A percentile compares a stretch with the other conserved stretches of the same genome.
These are phyloP conservation scores for Exserohilum turcica DNA, from an alignment of 2,329 filamentous ascomycete species.

Conservation along the genomic window DNA sequence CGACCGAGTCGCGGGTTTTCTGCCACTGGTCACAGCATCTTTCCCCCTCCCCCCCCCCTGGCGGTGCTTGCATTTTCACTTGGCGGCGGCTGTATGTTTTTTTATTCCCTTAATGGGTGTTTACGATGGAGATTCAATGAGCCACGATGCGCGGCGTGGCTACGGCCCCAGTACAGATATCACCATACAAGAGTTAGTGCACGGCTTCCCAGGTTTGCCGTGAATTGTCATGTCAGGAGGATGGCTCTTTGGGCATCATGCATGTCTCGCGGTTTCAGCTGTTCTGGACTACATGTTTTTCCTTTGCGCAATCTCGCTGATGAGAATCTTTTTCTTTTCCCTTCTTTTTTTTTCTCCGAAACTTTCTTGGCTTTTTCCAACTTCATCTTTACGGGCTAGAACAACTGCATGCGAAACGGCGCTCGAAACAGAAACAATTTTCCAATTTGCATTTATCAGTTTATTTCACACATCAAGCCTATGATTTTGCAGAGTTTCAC, in stretches of 20 bases:
- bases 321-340: neutral
- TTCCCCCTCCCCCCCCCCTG: slow-evolving; percentile 29
- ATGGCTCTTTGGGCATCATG: slow-evolving; percentile 10
- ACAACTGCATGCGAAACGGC: slow-evolving; percentile 35
- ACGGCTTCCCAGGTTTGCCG: slow-evolving; percentile 7
- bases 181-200: slow-evolving; percentile 11
- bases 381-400: slow-evolving; percentile 26
- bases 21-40: slow-evolving; percentile 35
- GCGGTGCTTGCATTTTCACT: slow-evolving; percentile 47
- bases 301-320: slow-evolving; percentile 6
- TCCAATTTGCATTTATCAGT: slow-evolving; percentile 12
- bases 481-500: no score
- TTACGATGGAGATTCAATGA: slow-evolving; percentile 28
- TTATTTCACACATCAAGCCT: no score
- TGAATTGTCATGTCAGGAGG: slow-evolving; percentile 6
- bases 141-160: slow-evolving; percentile 11
- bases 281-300: neutral
- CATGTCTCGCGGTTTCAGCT: slow-evolving; percentile 9
- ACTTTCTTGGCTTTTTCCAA: slow-evolving; percentile 15
- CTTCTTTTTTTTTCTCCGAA: slow-evolving; percentile 9
- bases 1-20: slow-evolving; percentile 30
- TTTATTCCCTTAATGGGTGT: slow-evolving; percentile 36
- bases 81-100: slow-evolving; percentile 47
- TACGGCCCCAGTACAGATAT: slow-evolving; percentile 1
- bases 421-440: slow-evolving; percentile 37